These are phyloP conservation scores for Nothophoma quercina DNA, from an alignment of 2,329 filamentous ascomycete species.

Conservation along the genomic window DNA sequence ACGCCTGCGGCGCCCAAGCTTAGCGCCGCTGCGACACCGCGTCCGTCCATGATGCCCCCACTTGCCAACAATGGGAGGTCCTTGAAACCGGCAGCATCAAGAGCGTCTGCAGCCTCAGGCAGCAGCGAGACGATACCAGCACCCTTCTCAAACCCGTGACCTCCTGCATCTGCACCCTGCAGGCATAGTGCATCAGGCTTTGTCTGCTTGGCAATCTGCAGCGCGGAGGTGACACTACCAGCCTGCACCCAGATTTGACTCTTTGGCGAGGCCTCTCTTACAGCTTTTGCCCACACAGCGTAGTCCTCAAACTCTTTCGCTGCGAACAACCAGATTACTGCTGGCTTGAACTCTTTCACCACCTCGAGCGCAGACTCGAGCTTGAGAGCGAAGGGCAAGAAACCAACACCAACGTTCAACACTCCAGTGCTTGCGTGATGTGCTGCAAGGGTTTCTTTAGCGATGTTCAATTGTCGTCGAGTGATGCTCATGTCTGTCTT, in stretches of 20 bases:
- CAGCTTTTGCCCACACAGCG: conserved; percentile 43
- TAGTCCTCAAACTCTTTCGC: conserved; percentile 55
- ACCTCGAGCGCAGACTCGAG: conserved; percentile 60
- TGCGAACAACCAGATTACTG: conserved; percentile 73
- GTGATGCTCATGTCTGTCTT: conserved; percentile 46
- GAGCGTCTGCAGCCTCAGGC: conserved; percentile 63
- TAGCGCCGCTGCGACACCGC: conserved; percentile 65
- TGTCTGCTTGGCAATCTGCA: conserved; percentile 59
- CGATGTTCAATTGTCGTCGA: conserved; percentile 37
- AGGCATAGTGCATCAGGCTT: conserved; percentile 66
- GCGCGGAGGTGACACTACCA: conserved; percentile 65
- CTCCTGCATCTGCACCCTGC: conserved; percentile 70
- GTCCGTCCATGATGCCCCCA: conserved; percentile 67
- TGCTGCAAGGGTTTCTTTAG: conserved; percentile 4
- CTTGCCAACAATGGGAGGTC: conserved; percentile 59
- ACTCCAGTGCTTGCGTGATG: not conserved
- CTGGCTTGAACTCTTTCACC: conserved; percentile 62
- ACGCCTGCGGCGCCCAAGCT: conserved; percentile 62
- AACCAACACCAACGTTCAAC: conserved; percentile 66
- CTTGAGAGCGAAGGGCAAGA: conserved; percentile 61
- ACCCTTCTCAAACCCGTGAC: conserved; percentile 66
- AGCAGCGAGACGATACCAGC: conserved; percentile 65
- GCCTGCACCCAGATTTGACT: conserved; percentile 67
- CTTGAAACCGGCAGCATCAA: conserved; percentile 45
- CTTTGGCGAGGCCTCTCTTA: conserved; percentile 42